Evolutionary conservation across 2,329 filamentous ascomycete species (phyloP).

Genomic region (Cercospora sp.): DNA sequence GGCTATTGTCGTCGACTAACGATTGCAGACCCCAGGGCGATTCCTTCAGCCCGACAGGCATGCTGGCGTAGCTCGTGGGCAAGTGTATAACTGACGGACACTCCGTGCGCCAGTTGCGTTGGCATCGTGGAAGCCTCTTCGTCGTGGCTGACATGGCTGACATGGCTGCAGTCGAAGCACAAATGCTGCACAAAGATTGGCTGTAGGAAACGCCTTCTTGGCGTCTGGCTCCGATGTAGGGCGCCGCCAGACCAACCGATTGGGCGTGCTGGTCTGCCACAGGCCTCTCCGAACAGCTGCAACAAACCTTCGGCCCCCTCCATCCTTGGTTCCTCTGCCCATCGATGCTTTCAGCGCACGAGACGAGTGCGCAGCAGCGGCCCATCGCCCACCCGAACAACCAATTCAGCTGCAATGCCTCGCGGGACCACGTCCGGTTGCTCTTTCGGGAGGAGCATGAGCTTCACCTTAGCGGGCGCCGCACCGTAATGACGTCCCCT

Average conservation of each 20-base stretch:
- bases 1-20: constrained; percentile 1
- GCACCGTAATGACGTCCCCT: constrained; percentile 2
- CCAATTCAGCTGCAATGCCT: background rate
- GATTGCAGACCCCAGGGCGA: background rate
- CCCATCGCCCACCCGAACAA: background rate
- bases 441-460: constrained; percentile 5
- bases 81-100: constrained; percentile 1
- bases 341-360: background rate
- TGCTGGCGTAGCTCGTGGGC: background rate
- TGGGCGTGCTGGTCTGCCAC: constrained; percentile 3
- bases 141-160: constrained; percentile 11
- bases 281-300: constrained; percentile 9
- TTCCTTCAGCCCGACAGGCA: constrained; percentile 11
- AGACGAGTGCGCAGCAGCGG: constrained; percentile 3
- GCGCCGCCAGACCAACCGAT: constrained; percentile 4
- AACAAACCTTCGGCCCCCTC: constrained; percentile 1
- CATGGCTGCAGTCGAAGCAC: background rate
- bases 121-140: constrained; percentile 4
- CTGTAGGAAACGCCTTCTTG: background rate
- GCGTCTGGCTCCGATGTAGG: background rate
- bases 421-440: background rate
- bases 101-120: constrained; percentile 9
- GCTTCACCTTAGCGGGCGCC: background rate
- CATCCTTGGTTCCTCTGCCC: background rate
- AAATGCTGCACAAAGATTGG: constrained; percentile 1